Evolutionary conservation across 306 rosid genomes (phyloP), one percentile per base, ranked within the genome.

Genomic region (Cicer chorassanicum): DNA sequence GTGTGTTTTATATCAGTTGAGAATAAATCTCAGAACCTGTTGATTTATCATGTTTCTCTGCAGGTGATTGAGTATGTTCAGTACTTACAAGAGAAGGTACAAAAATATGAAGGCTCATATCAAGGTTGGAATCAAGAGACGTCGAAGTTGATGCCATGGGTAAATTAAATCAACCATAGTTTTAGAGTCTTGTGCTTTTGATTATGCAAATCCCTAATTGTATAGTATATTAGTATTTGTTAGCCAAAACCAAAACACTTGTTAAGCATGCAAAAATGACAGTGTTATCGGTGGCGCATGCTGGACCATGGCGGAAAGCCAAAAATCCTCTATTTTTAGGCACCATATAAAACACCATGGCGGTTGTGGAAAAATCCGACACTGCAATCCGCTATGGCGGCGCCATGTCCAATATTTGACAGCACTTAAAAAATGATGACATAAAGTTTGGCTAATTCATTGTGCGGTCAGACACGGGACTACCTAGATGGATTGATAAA

Each of bases 51-150:
- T 44, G 13, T 68, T 63, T 53, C 44, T 79, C 19, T 61, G 77
- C 90, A 95, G 99, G 98, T 95, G 73, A 95, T 95, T 7, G 97
- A 95, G 61, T 92, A 92, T 82, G 99, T 95, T 78, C 99, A 90
- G 56, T 88, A 84, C 85, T 79, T 95, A 88, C 97, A 95, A 80
- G 99, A 86, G 74, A 90, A 82, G 82, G 92, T 89, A 51, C 95
- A 92, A 19, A 95, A 92, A 71, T 85, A 84, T 53, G 99, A 95
- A 73, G 99, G 91, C 64, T 87, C 98, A 5, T 90, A 89, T 80
- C 99, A 83, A 82, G 96, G 90, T 72, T 95, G 98, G 98, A 84
- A 84, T 82, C 81, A 91, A 13, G 97, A 95, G 89, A 90, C 97
- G 5, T 80, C 96, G 10, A 95, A 95, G 83, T 85, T 90, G 81